A percentile compares a stretch with the other conserved stretches of the same genome.
Conservation (phyloP, 495 filamentous ascomycete species). For the Cercophora sp. region DNA sequence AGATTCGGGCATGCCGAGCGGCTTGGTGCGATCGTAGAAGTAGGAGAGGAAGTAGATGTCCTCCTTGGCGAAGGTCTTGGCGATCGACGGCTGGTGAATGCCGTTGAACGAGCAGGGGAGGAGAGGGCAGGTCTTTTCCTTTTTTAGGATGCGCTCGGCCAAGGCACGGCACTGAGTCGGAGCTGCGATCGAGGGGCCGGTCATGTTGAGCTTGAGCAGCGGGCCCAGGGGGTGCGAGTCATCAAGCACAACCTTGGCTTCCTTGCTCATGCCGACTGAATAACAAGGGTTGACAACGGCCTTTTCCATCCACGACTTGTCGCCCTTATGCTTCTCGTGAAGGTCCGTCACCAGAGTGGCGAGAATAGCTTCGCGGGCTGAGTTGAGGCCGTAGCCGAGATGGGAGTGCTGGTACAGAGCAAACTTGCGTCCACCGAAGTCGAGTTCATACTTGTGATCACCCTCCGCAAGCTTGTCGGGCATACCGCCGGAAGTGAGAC, state of each 20-base stretch:
- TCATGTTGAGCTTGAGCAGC: conserved; percentile 71
- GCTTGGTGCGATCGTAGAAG: conserved; percentile 90
- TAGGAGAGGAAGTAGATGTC: conserved; percentile 96
- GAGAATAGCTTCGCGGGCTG: conserved; percentile 82
- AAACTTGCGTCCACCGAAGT: conserved; percentile 87
- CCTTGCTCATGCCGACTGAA: conserved; percentile 66
- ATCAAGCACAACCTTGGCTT: conserved; percentile 63
- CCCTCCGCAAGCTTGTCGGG: conserved; percentile 80
- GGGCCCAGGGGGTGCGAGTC: conserved; percentile 58
- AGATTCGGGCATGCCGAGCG: conserved; percentile 90
- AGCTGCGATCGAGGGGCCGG: conserved; percentile 69
- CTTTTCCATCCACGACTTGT: conserved; percentile 52
- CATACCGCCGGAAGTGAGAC: conserved; percentile 68
- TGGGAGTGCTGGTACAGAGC: conserved; percentile 98
- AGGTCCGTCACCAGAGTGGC: conserved; percentile 60
- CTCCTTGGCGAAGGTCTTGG: conserved; percentile 86
- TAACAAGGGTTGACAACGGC: conserved; percentile 88
- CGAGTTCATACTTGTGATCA: conserved; percentile 93
- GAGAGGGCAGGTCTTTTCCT: conserved; percentile 76
- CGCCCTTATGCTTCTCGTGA: conserved; percentile 46
- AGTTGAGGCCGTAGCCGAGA: conserved; percentile 95
- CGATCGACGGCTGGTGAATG: conserved; percentile 86
- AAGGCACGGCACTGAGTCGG: conserved; percentile 84
- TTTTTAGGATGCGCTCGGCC: conserved; percentile 85
- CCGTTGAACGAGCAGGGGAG: conserved; percentile 97